A percentile compares a stretch with the other conserved stretches of the same genome.
phyloP scores from a whole-genome alignment of 1,284 basidiomycete species.

The Heliocybe sulcata region DNA sequence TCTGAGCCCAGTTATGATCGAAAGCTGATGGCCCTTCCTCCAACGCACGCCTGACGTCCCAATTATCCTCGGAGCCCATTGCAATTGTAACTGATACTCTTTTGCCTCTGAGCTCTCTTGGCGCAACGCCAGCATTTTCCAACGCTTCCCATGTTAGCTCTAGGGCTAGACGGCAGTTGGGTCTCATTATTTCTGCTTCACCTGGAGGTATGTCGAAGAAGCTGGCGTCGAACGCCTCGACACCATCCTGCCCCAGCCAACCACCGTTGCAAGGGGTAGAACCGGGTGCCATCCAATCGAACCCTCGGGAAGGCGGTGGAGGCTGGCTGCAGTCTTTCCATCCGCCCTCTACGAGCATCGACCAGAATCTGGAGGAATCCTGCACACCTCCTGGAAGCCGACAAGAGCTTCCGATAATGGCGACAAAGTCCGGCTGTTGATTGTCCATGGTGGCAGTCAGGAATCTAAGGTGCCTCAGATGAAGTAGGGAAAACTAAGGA shows the following conservation, averaged over 20 bases:
- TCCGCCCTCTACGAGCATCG: not conserved
- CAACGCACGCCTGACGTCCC: constrained; percentile 9
- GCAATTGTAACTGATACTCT: constrained; percentile 10
- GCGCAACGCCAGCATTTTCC: constrained; percentile 9
- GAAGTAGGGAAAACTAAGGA: too few relatives aligned
- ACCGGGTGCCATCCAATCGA: not conserved
- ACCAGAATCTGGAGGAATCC: constrained; percentile 3
- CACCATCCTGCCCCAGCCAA: constrained; percentile 3
- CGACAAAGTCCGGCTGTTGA: constrained; percentile 3
- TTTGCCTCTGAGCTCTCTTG: constrained; percentile 7
- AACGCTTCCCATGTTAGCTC: constrained; percentile 12
- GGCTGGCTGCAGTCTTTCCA: not conserved
- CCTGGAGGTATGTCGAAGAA: constrained; percentile 10
- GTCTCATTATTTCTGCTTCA: constrained; percentile 9
- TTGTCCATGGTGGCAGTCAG: too few relatives aligned
- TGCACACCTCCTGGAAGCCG: constrained; percentile 7
- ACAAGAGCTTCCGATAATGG: constrained; percentile 6
- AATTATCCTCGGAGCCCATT: constrained; percentile 12
- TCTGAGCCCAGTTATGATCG: constrained; percentile 10
- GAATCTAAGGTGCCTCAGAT: too few relatives aligned
- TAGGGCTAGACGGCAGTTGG: constrained; percentile 10
- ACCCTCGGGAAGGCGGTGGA: not conserved
- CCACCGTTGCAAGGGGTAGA: constrained; percentile 3
- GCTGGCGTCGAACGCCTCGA: constrained; percentile 8
- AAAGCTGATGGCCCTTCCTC: constrained; percentile 7